Evolutionary conservation across 495 filamentous ascomycete species (phyloP), one percentile per base, ranked within the genome.

Genomic region (Wilcoxina mikolae): DNA sequence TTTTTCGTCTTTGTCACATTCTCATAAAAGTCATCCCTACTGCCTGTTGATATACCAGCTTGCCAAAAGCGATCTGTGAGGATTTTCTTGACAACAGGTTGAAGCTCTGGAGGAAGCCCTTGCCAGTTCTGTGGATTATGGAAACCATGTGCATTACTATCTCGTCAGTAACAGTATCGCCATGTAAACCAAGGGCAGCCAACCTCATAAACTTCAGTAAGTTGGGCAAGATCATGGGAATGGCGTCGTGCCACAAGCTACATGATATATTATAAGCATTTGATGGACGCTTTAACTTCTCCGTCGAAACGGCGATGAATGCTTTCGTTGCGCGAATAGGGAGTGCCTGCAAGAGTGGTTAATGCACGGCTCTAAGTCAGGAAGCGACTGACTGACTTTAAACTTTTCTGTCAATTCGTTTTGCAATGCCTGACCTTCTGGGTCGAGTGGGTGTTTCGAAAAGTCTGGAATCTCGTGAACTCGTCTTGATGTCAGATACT

Each of bases 31-130:
- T 95, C 87, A 50, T 96, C 91, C 60, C 87, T 83, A 59, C 84
- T 95, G 24, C 94, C 91, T 58, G 77, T 84, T 0, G 91, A 95
- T 38, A 99, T 99, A 15, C 91, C 91, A 15, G 90, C 84, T 75
- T 99, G 91, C 91, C 91, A 99, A 64, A 99, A 96, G 23, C 91
- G 83, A 70, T 99, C 91, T 1, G 87, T 94, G 17, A 99, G 71
- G 44, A 95, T 85, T 4, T 85, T 79, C 28, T 78, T 78, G 26
- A 95, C 81, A 15, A 95, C 78, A 10, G 73, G 70, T 54, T 76
- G 81, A 76, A 90, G 83, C 38, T 95, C 86, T 31, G 72, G 69
- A 10, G 87, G 80, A n/a, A 94, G 69, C 39, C 77, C 74, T 20
- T 73, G 74, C 91, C 91, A 99, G 60, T 87, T 91, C 20, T 71